These are phyloP conservation scores for Suillus luteus DNA, from an alignment of 768 basidiomycete species.

Conservation along the genomic window DNA sequence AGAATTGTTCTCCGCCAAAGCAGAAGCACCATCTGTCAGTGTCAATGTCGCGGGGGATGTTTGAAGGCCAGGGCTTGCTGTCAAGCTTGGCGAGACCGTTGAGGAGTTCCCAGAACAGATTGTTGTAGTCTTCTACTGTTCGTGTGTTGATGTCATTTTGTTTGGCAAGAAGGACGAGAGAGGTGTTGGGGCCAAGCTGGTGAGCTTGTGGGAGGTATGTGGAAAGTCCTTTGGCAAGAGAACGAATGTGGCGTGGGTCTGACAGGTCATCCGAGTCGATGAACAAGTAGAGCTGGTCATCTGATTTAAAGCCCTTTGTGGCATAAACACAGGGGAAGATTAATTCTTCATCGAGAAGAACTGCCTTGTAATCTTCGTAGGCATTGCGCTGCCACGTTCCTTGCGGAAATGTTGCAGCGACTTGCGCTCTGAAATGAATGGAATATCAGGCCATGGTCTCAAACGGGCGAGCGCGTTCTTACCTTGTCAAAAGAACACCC, in stretches of 20 bases:
- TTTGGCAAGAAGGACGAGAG: constrained; percentile 22
- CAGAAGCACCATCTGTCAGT: constrained; percentile 25
- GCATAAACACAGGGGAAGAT: constrained; percentile 27
- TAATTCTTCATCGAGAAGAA: constrained; percentile 24
- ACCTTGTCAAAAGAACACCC: constrained; percentile 24
- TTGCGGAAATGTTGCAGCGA: constrained; percentile 13
- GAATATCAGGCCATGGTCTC: neutral
- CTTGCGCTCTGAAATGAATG: constrained; percentile 18
- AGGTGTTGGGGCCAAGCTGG: constrained; percentile 24
- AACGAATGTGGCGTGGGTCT: constrained; percentile 21
- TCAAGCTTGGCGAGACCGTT: constrained; percentile 23
- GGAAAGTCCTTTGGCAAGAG: constrained; percentile 20
- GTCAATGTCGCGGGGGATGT: constrained; percentile 24
- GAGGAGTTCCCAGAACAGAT: constrained; percentile 23
- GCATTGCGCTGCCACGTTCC: constrained; percentile 23
- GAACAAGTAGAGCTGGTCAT: constrained; percentile 24
- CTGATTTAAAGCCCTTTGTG: constrained; percentile 26
- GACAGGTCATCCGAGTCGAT: constrained; percentile 27
- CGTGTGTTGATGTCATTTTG: constrained; percentile 12
- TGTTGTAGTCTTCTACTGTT: constrained; percentile 23
- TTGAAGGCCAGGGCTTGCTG: constrained; percentile 19
- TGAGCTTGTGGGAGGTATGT: constrained; percentile 21
- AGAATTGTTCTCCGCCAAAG: constrained; percentile 25
- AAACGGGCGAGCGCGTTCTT: too few species aligned
- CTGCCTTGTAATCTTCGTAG: constrained; percentile 24